These are phyloP conservation scores for Mycena haematopus DNA, from an alignment of 768 basidiomycete species.

Conservation along the genomic window DNA sequence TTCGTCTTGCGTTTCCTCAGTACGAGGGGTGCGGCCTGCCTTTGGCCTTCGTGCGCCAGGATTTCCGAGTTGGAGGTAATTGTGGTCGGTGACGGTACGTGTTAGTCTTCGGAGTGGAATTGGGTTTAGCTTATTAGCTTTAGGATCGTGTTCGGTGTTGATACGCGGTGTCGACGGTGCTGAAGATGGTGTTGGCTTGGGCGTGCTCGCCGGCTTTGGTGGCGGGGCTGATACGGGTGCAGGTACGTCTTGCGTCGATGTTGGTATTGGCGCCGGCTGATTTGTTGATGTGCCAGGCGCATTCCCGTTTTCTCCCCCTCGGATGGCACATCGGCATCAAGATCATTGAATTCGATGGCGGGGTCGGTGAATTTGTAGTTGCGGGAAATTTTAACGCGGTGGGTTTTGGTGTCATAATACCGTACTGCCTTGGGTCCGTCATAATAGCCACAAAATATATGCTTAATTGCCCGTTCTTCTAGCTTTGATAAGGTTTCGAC, in stretches of 20 bases:
- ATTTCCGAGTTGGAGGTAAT: constrained; percentile 15
- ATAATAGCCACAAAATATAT: constrained; percentile 17
- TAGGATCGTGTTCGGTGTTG: neutral
- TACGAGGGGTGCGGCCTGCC: neutral
- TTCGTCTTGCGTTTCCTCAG: neutral
- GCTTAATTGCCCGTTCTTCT: neutral
- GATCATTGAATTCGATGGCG: neutral
- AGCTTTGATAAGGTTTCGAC: constrained; percentile 13
- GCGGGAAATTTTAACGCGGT: constrained; percentile 10
- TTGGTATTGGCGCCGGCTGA: neutral
- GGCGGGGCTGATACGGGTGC: neutral
- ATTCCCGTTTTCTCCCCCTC: no score
- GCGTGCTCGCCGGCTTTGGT: neutral
- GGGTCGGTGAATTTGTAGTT: constrained; percentile 8
- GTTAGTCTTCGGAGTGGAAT: constrained; percentile 14
- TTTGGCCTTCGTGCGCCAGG: neutral
- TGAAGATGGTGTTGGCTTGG: neutral
- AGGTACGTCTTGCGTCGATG: constrained; percentile 1
- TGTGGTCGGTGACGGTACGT: no score
- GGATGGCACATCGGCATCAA: constrained; percentile 4
- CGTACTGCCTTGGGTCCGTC: constrained; percentile 13
- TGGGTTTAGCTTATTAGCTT: constrained; percentile 13
- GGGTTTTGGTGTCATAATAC: constrained; percentile 23
- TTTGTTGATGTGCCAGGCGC: neutral
- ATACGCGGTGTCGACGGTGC: constrained; percentile 1